Evolutionary conservation across 2,329 filamentous ascomycete genomes (phyloP).

Genomic region (Arthrobotrys sphaeroides): DNA sequence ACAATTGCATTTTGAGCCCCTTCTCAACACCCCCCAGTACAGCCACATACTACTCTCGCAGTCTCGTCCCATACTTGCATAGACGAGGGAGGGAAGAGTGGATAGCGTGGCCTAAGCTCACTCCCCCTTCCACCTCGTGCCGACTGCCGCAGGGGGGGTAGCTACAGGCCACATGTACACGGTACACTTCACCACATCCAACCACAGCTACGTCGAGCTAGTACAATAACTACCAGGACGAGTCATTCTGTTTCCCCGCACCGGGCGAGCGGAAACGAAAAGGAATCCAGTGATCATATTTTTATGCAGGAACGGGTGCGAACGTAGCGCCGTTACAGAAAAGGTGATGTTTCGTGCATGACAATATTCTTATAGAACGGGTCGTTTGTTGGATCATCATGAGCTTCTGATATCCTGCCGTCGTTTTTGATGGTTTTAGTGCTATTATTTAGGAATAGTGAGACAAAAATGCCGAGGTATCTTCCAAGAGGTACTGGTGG

Average conservation of each 20-base stretch:
- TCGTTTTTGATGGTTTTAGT: background rate
- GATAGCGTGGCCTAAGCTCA: conserved; percentile 6
- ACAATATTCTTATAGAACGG: background rate
- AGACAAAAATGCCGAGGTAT: conserved; percentile 20
- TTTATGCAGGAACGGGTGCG: conserved; percentile 48
- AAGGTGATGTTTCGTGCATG: background rate
- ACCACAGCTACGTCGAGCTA: background rate
- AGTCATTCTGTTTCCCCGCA: conserved; percentile 22
- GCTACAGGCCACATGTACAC: conserved; percentile 8
- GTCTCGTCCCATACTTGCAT: conserved; percentile 27
- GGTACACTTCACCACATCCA: conserved; percentile 1
- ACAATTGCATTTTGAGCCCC: conserved; percentile 11
- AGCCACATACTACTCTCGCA: background rate
- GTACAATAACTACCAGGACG: background rate
- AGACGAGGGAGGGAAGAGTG: background rate
- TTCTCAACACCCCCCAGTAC: background rate
- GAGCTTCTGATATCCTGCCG: background rate
- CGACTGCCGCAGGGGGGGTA: background rate
- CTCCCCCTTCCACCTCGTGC: background rate
- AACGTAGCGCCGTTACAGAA: conserved; percentile 43
- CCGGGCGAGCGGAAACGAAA: conserved; percentile 47
- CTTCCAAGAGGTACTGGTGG: background rate
- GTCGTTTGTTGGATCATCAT: background rate
- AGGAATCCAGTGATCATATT: conserved; percentile 19
- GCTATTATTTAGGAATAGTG: background rate